Evolutionary conservation across 2,329 filamentous ascomycete genomes (phyloP), one percentile per base, ranked within the genome.

Genomic region (Alternaria triticina): DNA sequence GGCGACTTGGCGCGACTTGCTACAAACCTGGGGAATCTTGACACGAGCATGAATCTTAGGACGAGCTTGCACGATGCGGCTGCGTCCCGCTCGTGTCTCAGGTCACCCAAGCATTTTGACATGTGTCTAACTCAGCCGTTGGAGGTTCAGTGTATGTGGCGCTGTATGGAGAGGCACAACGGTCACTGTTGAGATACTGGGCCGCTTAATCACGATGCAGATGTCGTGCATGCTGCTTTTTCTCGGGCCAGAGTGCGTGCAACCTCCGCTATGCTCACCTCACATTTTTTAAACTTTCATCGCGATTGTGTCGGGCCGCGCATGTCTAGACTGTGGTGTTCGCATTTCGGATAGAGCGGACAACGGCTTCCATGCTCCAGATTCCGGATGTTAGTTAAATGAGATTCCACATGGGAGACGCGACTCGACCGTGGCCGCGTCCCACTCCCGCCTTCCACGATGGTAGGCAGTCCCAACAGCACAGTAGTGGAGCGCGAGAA

Each of bases 1-100:
- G 46, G 33, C 49, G 49, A 40, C 49, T 52, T 52, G 49, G 49
- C 49, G 30, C 20, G 33, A 5, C 13, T 33, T 62, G 60, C 60
- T 51, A 59, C 60, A 60, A 54, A 63, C 43, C 43, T 59, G 61
- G 61, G 57, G 51, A 63, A 60, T 47, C 36, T 55, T 63, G 56
- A 60, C 56, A 63, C 57, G 33, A 51, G 27, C 43, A 49, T 49
- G 49, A 23, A 33, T 54, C 49, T 58, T 54, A 56, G 55, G 54
- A 54, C 23, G n/a, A 47, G 60, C 49, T 49, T 17, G 45, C 50
- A 50, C 40, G 61, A 36, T 50, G 40, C 47, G 33, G 50, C 54
- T 47, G 44, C 30, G 56, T 46, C 44, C 36, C 33, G 20, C 43
- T 25, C 30, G 7, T 46, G 61, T 60, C 57, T 63, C 57, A 55